Percentiles rank a stretch among this genome's conserved stretches.
Conservation (phyloP, 345 rosid species). For the Populus deltoides region DNA sequence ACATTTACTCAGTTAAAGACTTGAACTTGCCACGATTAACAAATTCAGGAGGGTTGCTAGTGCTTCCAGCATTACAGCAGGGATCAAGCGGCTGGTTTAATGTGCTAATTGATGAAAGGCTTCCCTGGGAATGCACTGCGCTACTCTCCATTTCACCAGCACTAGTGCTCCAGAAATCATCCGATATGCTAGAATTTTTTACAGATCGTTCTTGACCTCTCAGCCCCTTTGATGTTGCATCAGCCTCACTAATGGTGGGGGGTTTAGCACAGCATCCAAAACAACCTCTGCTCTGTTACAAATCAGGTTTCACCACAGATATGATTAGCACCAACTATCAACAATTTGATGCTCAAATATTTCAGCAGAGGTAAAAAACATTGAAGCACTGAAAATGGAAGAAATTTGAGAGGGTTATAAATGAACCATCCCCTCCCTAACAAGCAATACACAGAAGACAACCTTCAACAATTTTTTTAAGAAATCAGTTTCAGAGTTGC, state of each 20-base stretch:
- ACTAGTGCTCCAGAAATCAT: slow-evolving; percentile 63
- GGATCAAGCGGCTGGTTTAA: slow-evolving; percentile 49
- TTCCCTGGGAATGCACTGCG: slow-evolving; percentile 52
- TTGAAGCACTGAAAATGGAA: neutral
- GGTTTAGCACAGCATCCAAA: slow-evolving; percentile 68
- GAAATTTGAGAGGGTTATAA: neutral
- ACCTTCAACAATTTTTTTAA: neutral
- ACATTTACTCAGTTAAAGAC: neutral
- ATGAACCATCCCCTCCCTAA: neutral
- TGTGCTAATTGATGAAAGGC: slow-evolving; percentile 54
- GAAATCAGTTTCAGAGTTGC: neutral
- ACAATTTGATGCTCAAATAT: neutral
- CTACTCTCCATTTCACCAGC: slow-evolving; percentile 59
- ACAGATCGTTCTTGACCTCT: slow-evolving; percentile 44
- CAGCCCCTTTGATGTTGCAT: slow-evolving; percentile 54
- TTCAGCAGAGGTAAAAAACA: neutral
- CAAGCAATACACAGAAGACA: neutral
- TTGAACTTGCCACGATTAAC: slow-evolving; percentile 63
- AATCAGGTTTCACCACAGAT: slow-evolving; percentile 40
- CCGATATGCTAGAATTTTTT: slow-evolving; percentile 44
- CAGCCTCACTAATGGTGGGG: slow-evolving; percentile 38
- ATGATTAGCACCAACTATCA: slow-evolving; percentile 36
- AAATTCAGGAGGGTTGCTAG: slow-evolving; percentile 61
- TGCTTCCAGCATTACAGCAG: slow-evolving; percentile 32
- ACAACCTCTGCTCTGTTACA: slow-evolving; percentile 96